Evolutionary conservation across 78 protist species (phyloP).

Genomic region (Ministeria vibrans): DNA sequence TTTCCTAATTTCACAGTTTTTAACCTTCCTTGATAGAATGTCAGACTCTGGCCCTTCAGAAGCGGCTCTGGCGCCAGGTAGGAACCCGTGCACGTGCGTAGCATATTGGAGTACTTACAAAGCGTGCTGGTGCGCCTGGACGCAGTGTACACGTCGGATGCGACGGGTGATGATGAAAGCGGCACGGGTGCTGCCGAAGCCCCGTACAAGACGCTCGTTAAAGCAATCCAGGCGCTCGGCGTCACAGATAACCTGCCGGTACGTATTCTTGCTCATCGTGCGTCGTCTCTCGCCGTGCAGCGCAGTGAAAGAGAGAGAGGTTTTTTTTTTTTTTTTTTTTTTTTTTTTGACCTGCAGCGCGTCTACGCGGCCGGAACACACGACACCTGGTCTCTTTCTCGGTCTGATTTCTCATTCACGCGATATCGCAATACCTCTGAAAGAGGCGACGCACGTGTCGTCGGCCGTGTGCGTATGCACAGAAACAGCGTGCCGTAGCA

Average conservation of each 20-base stretch:
- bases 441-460: too few species aligned
- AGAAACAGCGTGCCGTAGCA: too few species aligned
- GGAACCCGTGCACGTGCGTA: not conserved
- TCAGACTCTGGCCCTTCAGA: too few species aligned
- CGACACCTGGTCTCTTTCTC: not conserved
- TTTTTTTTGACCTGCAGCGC: too few species aligned
- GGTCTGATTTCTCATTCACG: too few species aligned
- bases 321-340: too few species aligned
- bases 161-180: not conserved
- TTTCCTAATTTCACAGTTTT: too few species aligned
- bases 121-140: not conserved
- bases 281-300: not conserved
- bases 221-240: not conserved
- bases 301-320: not conserved
- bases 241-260: not conserved
- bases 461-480: too few species aligned
- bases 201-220: conserved; percentile 2
- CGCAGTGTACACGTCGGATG: not conserved
- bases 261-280: not conserved
- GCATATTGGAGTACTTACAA: not conserved
- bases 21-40: too few species aligned
- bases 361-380: not conserved
- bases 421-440: too few species aligned
- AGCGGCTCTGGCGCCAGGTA: not conserved
- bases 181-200: not conserved